These are phyloP conservation scores for Claviceps africana DNA, from an alignment of 2,329 filamentous ascomycete species.

Conservation along the genomic window DNA sequence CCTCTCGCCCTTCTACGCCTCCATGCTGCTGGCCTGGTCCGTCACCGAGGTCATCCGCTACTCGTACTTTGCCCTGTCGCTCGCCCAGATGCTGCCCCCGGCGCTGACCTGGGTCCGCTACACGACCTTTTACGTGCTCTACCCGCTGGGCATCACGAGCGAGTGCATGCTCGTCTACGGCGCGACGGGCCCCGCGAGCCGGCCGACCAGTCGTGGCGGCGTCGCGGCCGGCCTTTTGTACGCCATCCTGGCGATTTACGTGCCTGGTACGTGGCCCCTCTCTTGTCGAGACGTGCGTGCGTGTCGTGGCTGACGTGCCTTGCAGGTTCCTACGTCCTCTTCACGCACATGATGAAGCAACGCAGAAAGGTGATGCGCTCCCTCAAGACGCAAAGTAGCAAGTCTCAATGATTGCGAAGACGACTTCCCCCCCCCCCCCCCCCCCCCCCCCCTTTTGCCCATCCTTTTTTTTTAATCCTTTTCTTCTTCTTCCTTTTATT, in stretches of 20 bases:
- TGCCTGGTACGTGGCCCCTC: slow-evolving; percentile 51
- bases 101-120: slow-evolving; percentile 71
- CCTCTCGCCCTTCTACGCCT: slow-evolving; percentile 48
- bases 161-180: slow-evolving; percentile 71
- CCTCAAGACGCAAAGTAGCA: slow-evolving; percentile 34
- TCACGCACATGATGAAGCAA: slow-evolving; percentile 91
- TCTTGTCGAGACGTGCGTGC: too few relatives aligned
- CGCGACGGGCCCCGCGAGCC: slow-evolving; percentile 45
- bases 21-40: slow-evolving; percentile 78
- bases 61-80: slow-evolving; percentile 70
- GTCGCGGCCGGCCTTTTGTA: slow-evolving; percentile 46
- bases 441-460: too few relatives aligned
- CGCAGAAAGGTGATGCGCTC: slow-evolving; percentile 62
- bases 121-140: slow-evolving; percentile 86
- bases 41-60: slow-evolving; percentile 89
- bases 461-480: too few relatives aligned
- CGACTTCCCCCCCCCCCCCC: too few relatives aligned
- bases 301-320: not conserved
- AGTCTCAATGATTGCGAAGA: too few relatives aligned
- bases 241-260: slow-evolving; percentile 57
- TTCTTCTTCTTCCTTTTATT: too few relatives aligned
- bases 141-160: slow-evolving; percentile 79
- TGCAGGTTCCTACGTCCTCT: slow-evolving; percentile 63
- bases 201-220: slow-evolving; percentile 21
- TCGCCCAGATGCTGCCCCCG: slow-evolving; percentile 46